Base-by-base conservation (phyloP, 257 asterid genomes). In the Fraxinus quadrangulata region DNA sequence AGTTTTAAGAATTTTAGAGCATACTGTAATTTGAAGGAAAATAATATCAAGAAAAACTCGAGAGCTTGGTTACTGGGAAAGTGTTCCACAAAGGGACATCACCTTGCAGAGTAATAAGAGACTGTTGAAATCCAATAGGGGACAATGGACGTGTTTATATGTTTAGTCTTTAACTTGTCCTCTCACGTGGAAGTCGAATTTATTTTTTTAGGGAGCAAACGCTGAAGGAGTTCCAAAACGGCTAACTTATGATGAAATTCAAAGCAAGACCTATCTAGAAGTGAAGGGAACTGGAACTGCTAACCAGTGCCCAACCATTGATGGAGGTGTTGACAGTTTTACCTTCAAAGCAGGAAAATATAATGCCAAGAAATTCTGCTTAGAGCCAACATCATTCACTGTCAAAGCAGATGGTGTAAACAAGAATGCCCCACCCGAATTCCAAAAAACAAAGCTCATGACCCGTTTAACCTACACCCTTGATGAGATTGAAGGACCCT, bases 301-400 rank as follows among this genome's bases (percentile, higher is more conserved):
- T 0, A 95, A 96, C 89, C 98, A 96, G 77, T 96, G 99, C 94
- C 99, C 99, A 26, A 93, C 95, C 80, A 84, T 93, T 23, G 97
- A 90, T 0, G 99, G 98, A 12, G 99, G 97, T 28, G 83, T 82
- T 2, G 97, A 84, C n/a, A 75, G 78, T 23, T 96, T 96, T 73
- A 80, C 94, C 39, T 90, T 93, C 92, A 88, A 89, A 80, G 4
- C 97, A 0, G 99, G 99, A 36, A 96, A 90, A 69, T 93, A 96
- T 91, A 78, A 79, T 0, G 96, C 98, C 81, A 93, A 93, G 90
- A 96, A 96, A 37, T 72, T 96, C 77, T 96, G 97, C 89, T 85
- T 96, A 12, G 99, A 96, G 91, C 99, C 98, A 9, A 93, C 97
- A 11, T 92, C 99, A 34, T 93, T 96, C 98, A 96, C 98, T 0